Evolutionary conservation across 148 eudicot genomes (phyloP).

Genomic region (Chenopodium formosanum): DNA sequence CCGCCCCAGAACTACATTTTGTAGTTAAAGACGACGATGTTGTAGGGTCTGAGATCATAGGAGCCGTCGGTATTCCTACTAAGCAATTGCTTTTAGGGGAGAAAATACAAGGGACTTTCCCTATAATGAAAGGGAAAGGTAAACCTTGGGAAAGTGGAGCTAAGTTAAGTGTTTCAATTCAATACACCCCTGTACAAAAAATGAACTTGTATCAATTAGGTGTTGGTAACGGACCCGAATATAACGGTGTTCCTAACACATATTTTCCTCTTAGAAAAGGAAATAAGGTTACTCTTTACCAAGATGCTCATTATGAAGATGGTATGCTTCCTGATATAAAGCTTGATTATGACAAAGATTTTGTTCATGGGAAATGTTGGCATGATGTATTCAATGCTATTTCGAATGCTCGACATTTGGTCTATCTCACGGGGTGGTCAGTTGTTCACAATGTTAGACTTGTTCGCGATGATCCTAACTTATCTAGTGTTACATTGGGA

Average conservation of each 20-base stretch:
- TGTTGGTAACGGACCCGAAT: slow-evolving; percentile 49
- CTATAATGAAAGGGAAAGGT: slow-evolving; percentile 47
- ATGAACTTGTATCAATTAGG: slow-evolving; percentile 48
- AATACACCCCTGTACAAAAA: slow-evolving; percentile 52
- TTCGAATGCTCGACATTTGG: slow-evolving; percentile 58
- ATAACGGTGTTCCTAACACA: slow-evolving; percentile 74
- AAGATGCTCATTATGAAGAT: slow-evolving; percentile 78
- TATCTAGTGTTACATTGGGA: slow-evolving; percentile 45
- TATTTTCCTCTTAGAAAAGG: slow-evolving; percentile 84
- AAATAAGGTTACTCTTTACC: slow-evolving; percentile 76
- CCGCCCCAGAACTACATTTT: slow-evolving; percentile 55
- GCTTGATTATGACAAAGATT: slow-evolving; percentile 49
- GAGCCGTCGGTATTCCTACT: slow-evolving; percentile 55
- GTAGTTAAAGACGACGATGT: slow-evolving; percentile 63
- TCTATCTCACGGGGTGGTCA: slow-evolving; percentile 93
- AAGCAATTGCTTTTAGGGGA: slow-evolving; percentile 38
- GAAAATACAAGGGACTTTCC: slow-evolving; percentile 53
- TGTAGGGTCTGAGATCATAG: slow-evolving; percentile 67
- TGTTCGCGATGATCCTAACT: slow-evolving; percentile 47
- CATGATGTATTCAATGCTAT: slow-evolving; percentile 68
- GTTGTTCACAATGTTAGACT: slow-evolving; percentile 61
- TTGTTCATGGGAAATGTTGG: slow-evolving; percentile 80
- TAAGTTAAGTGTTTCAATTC: slow-evolving; percentile 49
- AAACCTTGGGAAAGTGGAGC: slow-evolving; percentile 55
- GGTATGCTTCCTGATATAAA: slow-evolving; percentile 55